These are phyloP conservation scores for Zygoascus meyerae DNA, from an alignment of 1,139 yeast species.

Conservation along the genomic window DNA sequence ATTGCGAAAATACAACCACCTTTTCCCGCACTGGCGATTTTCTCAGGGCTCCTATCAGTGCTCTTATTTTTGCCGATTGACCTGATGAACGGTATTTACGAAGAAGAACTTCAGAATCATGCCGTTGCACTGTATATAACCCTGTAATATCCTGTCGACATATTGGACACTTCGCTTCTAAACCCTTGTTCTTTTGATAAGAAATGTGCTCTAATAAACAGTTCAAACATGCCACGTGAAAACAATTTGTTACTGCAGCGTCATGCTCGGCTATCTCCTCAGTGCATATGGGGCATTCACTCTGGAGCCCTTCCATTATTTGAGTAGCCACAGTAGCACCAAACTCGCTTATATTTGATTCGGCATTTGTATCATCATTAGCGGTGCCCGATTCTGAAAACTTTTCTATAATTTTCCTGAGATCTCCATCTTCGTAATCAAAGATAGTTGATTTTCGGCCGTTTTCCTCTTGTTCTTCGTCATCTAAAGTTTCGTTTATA, in stretches of 20 bases:
- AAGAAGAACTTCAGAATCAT: slow-evolving; percentile 13
- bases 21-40: slow-evolving; percentile 59
- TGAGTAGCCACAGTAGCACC: slow-evolving; percentile 37
- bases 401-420: slow-evolving; percentile 23
- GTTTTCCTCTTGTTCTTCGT: slow-evolving; percentile 5
- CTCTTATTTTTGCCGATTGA: slow-evolving; percentile 66
- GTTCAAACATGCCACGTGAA: slow-evolving; percentile 68
- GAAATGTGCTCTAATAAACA: slow-evolving; percentile 69
- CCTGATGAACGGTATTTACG: slow-evolving; percentile 19
- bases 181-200: slow-evolving; percentile 31
- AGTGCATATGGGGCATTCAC: slow-evolving; percentile 81
- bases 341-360: slow-evolving; percentile 25
- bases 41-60: slow-evolving; percentile 47
- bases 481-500: slow-evolving; percentile 11
- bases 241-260: slow-evolving; percentile 68
- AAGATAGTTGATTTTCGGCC: slow-evolving; percentile 10
- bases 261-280: slow-evolving; percentile 50
- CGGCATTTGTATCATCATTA: slow-evolving; percentile 4
- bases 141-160: slow-evolving; percentile 33
- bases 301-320: slow-evolving; percentile 37
- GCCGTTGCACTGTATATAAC: slow-evolving; percentile 28
- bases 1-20: slow-evolving; percentile 86
- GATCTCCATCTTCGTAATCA: slow-evolving; percentile 22
- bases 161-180: slow-evolving; percentile 35
- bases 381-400: slow-evolving; percentile 14